These are phyloP conservation scores for Lasiodiplodia citricola DNA, from an alignment of 2,329 filamentous ascomycete genomes.

Conservation along the genomic window DNA sequence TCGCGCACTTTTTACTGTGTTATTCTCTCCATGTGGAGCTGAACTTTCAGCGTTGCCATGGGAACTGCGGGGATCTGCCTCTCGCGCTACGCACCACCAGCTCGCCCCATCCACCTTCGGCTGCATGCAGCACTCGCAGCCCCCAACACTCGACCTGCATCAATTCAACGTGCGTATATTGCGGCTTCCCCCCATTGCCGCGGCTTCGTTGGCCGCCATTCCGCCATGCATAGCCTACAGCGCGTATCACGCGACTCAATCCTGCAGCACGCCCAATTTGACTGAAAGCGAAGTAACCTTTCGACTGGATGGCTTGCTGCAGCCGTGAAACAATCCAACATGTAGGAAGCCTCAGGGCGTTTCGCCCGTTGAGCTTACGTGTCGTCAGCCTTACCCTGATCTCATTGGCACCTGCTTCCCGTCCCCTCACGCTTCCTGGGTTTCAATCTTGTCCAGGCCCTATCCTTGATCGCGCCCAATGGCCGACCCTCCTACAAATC, in stretches of 20 bases:
- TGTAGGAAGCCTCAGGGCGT: not conserved
- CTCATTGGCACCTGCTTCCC: not conserved
- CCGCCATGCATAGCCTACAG: not conserved
- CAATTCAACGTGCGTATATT: not conserved
- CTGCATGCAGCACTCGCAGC: not conserved
- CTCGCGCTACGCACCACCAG: not conserved
- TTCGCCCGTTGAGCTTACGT: conserved; percentile 9
- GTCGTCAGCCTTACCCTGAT: not conserved
- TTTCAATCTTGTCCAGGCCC: conserved; percentile 2
- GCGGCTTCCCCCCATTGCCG: not conserved
- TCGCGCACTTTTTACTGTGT: not conserved
- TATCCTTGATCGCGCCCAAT: conserved; percentile 10
- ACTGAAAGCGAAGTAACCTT: not conserved
- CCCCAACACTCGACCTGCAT: not conserved
- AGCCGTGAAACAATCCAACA: conserved; percentile 8
- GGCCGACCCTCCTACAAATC: not conserved
- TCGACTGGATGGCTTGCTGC: conserved; percentile 3
- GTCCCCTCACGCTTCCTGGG: not conserved
- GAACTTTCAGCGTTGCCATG: not conserved
- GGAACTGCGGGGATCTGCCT: not conserved
- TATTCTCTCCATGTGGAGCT: not conserved
- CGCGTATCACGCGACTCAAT: not conserved
- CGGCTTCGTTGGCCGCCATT: not conserved
- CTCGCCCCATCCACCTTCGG: not conserved
- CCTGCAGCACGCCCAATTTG: conserved; percentile 1